Evolutionary conservation across 306 rosid species (phyloP), one percentile per base, ranked within the genome.

Genomic region (Spatholobus suberectus): DNA sequence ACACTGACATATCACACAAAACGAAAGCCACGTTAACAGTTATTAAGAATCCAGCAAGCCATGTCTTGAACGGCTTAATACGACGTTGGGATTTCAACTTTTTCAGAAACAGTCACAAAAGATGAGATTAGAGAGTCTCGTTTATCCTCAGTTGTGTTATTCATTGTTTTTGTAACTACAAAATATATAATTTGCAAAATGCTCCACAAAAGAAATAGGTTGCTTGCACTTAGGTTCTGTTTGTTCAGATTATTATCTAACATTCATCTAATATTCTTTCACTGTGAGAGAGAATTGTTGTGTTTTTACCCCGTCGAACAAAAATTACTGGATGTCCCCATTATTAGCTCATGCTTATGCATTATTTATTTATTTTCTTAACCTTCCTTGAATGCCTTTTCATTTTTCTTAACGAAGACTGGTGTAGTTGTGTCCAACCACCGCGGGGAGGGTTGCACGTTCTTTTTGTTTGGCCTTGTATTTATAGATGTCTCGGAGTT

Each of bases 71-170:
- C 1, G 90, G 97, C 76, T 85, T 96, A 88, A 73, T 92, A 68
- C 91, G 97, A 4, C 97, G 98, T 35, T 96, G 98, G 98, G 97
- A 92, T 89, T 91, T 94, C 87, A 92, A 88, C 83, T 86, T 94
- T 81, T 89, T 96, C 85, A 77, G 91, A 78, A 94, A 89, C 90
- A 85, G 84, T 82, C 87, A 82, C 6, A 89, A 82, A 73, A 80
- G 89, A 85, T 85, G 67, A 81, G 81, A 61, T 18, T 81, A 74
- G 70, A 65, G 72, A 59, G 65, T 15, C 71, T 63, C 2, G 6
- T 81, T 63, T 12, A 55, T 82, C 54, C 49, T 80, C 58, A 40
- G 21, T 38, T 57, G 59, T n/a, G 20, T 83, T 78, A 37, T 74
- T 79, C 77, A 82, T 84, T 85, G 77, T 73, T 74, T 79, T 80